Base-by-base conservation (phyloP, 495 filamentous ascomycete species). In the Xylaria flabelliformis region DNA sequence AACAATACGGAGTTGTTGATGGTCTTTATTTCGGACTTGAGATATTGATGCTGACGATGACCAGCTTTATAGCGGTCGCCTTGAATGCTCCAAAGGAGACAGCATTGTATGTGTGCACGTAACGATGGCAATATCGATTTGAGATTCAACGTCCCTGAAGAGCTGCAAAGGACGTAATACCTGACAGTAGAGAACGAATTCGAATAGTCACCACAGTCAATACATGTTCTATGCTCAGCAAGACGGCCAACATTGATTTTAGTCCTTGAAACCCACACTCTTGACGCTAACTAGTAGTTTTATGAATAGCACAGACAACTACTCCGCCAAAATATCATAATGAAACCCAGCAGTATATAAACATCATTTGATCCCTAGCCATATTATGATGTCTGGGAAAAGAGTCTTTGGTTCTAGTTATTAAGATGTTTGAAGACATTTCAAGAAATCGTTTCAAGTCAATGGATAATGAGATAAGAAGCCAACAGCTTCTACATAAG, bases 251-350 rank as follows among this genome's bases (percentile, higher is more conserved):
- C 26, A 34, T 44, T 29, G 15, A 9, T 34, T 17, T 50, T 19
- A 24, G 36, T 36, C 50, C 53, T 26, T 1, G 41, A 32, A 50
- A 9, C 29, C 3, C 29, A 4, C 34, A 46, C 58, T 32, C 58
- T 21, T 3, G 12, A 48, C 66, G 66, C 69, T 32, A 24, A 46
- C 8, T 10, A 34, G 41, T 32, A 51, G 7, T 34, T 26, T 36
- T 36, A 39, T 24, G 36, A 44, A 29, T 32, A 51, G 26, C 29
- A 50, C 26, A 29, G n/a, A 29, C 19, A 75, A n/a, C 67, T 79
- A 80, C 56, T 81, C 76, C 9, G 72, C 73, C 32, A 73, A 71
- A 1, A n/a, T n/a, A n/a, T n/a, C 34, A 6, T 0, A 59, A 29
- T 24, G 32, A 58, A 58, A 32, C 26, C 9, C 24, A 34, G 13